phyloP scores from a whole-genome alignment of 2,329 filamentous ascomycete species.

The Aspergillus pseudoglaucus region DNA sequence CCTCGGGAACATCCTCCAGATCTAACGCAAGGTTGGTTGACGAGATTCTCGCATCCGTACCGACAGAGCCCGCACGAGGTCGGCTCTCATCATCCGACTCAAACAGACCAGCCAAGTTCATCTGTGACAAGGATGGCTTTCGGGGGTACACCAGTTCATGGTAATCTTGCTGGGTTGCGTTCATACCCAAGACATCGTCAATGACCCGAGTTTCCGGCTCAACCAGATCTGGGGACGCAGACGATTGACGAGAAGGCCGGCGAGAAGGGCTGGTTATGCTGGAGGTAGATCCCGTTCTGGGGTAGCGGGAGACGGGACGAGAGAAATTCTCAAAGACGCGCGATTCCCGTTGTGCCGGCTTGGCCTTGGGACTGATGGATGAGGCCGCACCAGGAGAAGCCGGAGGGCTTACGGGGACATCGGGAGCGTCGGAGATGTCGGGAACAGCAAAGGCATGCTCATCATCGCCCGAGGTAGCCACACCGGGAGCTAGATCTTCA shows the following conservation, averaged over 20 bases:
- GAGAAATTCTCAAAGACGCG: conserved; percentile 50
- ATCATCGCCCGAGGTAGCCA: conserved; percentile 17
- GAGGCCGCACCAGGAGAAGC: conserved; percentile 22
- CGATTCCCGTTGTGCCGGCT: conserved; percentile 23
- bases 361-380: conserved; percentile 19
- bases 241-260: conserved; percentile 30
- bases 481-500: conserved; percentile 22
- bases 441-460: conserved; percentile 8
- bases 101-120: conserved; percentile 24
- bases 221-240: conserved; percentile 21
- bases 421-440: background rate
- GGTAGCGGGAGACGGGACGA: conserved; percentile 41
- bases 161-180: conserved; percentile 20
- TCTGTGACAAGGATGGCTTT: conserved; percentile 10
- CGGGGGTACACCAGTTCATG: conserved; percentile 25
- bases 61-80: conserved; percentile 35
- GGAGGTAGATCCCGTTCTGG: conserved; percentile 33
- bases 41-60: conserved; percentile 33
- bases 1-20: conserved; percentile 42
- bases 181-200: conserved; percentile 33
- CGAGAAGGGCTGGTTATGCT: conserved; percentile 11
- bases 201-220: conserved; percentile 35
- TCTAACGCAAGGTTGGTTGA: conserved; percentile 36
- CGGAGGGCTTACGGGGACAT: conserved; percentile 22
- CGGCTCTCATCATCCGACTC: conserved; percentile 29